Conservation (phyloP, 2,329 filamentous ascomycete species). For the Ceratocystis harringtonii region DNA sequence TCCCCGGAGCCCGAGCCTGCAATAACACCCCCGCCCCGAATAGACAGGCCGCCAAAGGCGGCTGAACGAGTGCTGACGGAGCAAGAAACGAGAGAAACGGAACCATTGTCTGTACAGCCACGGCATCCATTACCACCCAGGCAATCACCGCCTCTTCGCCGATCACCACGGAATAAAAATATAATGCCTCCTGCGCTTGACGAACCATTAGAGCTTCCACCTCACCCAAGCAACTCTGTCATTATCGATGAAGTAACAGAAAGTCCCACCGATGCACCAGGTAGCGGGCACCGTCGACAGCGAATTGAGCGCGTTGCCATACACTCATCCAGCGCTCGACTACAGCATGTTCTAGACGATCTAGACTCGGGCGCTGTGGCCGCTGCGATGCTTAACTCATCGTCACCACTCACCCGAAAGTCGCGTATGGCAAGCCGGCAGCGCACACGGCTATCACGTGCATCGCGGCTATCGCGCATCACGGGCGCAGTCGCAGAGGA, state of each 20-base stretch:
- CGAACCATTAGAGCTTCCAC: slow-evolving; percentile 9
- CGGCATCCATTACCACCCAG: background rate
- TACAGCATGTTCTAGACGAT: slow-evolving; percentile 28
- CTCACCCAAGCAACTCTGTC: background rate
- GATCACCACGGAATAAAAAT: background rate
- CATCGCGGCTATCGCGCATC: slow-evolving; percentile 9
- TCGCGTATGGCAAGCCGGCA: slow-evolving; percentile 19
- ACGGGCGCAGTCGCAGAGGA: slow-evolving; percentile 11
- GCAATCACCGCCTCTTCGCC: background rate
- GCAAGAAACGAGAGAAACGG: background rate
- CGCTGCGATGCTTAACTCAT: slow-evolving; percentile 16
- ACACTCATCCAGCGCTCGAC: slow-evolving; percentile 28
- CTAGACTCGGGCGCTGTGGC: slow-evolving; percentile 22
- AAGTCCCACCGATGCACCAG: slow-evolving; percentile 40
- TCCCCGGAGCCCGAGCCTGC: background rate
- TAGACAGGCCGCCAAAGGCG: background rate
- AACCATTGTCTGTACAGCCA: background rate
- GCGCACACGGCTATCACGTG: background rate
- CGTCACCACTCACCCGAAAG: slow-evolving; percentile 32
- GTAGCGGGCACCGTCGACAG: slow-evolving; percentile 34
- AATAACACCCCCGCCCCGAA: background rate
- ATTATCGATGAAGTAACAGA: slow-evolving; percentile 34
- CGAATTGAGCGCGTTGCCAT: slow-evolving; percentile 26
- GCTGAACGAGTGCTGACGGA: background rate
- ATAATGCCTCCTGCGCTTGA: background rate